Evolutionary conservation across 306 rosid genomes (phyloP), one percentile per base, ranked within the genome.

Genomic region (Cucurbita ficifolia): DNA sequence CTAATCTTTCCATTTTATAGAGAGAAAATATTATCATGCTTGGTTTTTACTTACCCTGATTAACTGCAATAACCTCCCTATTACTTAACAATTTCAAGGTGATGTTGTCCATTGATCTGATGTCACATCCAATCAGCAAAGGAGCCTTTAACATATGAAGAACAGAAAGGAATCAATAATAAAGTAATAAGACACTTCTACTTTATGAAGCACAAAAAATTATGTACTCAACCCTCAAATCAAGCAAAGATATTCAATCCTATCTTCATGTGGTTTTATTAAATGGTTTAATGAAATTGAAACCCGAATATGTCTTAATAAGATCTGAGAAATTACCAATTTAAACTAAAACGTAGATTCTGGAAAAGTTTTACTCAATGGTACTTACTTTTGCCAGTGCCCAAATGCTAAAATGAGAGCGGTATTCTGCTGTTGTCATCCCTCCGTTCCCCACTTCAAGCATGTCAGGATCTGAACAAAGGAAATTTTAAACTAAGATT

Each of bases 361-460:
- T n/a, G 50, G 50, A 63, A 36, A 8, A 50, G 5, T 9, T 49
- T 49, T 35, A 22, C 59, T 35, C 17, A 72, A 50, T n/a, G 62
- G 10, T 29, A 51, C 53, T 58, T 71, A 88, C 96, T 91, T 90
- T 90, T 45, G 80, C 85, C 46, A 90, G 70, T 61, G 95, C 90
- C 96, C 96, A 88, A 74, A 90, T 82, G 81, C 96, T 90, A 57
- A 84, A 88, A 84, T 90, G 96, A 38, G 92, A 81, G 67, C 96
- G 86, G 69, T 90, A 88, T 75, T 90, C 96, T 77, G 81, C 89
- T 13, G 81, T 63, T 43, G 87, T 82, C 96, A 90, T 90, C 51
- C 95, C 88, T 73, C 92, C 95, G 72, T 90, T 90, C 79, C 95
- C 96, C 36, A 90, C 86, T 82, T 90, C 95, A 59, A 90, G 90